Conservation (phyloP, 2,329 filamentous ascomycete genomes). For the Claviceps humidiphila region DNA sequence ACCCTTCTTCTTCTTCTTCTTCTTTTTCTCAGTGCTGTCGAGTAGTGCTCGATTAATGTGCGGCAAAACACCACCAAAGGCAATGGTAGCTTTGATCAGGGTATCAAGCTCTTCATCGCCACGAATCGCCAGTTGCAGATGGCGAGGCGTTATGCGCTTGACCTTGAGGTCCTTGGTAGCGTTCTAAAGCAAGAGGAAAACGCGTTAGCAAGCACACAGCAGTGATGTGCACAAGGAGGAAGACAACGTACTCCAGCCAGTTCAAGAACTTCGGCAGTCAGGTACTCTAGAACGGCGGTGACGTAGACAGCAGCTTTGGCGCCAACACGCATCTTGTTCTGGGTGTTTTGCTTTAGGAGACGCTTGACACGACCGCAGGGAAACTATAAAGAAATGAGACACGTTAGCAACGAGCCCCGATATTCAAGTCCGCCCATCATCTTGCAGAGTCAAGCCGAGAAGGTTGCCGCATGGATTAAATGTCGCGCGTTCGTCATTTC, state of each 20-base stretch:
- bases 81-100: slow-evolving; percentile 92
- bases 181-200: slow-evolving; percentile 40
- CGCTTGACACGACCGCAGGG: slow-evolving; percentile 99
- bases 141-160: slow-evolving; percentile 97
- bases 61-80: slow-evolving; percentile 93
- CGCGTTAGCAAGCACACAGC: background rate
- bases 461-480: background rate
- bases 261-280: slow-evolving; percentile 95
- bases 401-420: background rate
- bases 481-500: background rate
- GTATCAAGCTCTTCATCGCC: slow-evolving; percentile 98
- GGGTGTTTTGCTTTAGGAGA: slow-evolving; percentile 97
- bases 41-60: slow-evolving; percentile 97
- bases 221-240: background rate
- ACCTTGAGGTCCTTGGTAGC: slow-evolving; percentile 99
- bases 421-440: background rate
- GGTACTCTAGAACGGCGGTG: slow-evolving; percentile 93
- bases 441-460: background rate
- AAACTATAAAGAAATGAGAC: slow-evolving; percentile 46
- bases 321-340: slow-evolving; percentile 99
- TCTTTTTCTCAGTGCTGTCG: slow-evolving; percentile 56
- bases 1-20: slow-evolving; percentile 96
- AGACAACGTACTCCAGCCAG: slow-evolving; percentile 61
- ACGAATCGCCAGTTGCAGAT: slow-evolving; percentile 93
- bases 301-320: slow-evolving; percentile 98